These are phyloP conservation scores for Malassezia vespertilionis DNA, from an alignment of 1,284 basidiomycete species.

Conservation along the genomic window DNA sequence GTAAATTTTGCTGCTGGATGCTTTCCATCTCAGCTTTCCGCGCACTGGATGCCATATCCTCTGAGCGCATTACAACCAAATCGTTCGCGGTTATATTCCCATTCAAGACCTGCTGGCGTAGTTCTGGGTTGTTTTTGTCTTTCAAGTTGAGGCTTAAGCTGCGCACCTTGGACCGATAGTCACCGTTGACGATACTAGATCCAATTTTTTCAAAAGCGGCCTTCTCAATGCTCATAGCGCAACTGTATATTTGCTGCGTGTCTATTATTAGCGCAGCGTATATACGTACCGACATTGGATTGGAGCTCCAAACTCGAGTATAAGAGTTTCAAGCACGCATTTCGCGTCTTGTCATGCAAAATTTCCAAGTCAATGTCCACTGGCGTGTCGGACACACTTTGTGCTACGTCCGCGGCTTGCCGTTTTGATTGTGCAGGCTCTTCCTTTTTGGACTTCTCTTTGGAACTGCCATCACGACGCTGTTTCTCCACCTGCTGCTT, in stretches of 20 bases:
- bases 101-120: constrained; percentile 71
- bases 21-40: constrained; percentile 70
- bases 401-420: constrained; percentile 10
- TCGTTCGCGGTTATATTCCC: constrained; percentile 63
- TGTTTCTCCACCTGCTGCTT: constrained; percentile 41
- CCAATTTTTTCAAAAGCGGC: constrained; percentile 42
- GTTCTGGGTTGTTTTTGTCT: constrained; percentile 80
- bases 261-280: constrained; percentile 24
- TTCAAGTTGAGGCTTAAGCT: constrained; percentile 85
- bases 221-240: constrained; percentile 50
- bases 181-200: constrained; percentile 27
- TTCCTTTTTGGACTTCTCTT: constrained; percentile 48
- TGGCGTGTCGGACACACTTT: constrained; percentile 10
- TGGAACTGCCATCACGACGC: constrained; percentile 43
- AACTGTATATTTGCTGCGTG: constrained; percentile 48
- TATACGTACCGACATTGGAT: background rate
- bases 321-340: constrained; percentile 78
- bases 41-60: constrained; percentile 91
- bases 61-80: constrained; percentile 70
- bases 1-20: constrained; percentile 57
- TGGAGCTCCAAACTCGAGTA: constrained; percentile 67
- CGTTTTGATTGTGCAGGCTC: background rate
- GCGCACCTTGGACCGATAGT: constrained; percentile 71
- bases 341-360: constrained; percentile 57
- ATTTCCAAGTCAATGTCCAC: constrained; percentile 38